phyloP scores from a whole-genome alignment of 2,329 filamentous ascomycete species.

The Parafenestella ontariensis region DNA sequence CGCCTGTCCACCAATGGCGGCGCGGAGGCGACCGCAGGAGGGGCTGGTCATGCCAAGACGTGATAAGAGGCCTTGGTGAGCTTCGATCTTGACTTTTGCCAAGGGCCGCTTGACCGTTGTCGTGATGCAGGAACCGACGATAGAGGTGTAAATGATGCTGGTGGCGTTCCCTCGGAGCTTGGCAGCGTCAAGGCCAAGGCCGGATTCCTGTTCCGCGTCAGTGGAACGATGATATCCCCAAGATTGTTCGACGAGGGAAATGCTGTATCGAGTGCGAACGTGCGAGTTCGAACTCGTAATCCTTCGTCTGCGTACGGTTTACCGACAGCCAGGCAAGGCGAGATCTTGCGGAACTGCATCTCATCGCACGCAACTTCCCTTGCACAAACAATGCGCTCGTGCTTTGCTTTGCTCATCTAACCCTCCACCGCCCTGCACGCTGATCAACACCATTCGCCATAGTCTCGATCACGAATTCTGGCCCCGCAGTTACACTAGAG shows the following conservation, averaged over 20 bases:
- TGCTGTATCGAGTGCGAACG: too few relatives aligned
- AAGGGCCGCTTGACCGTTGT: constrained; percentile 20
- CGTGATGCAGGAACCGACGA: constrained; percentile 12
- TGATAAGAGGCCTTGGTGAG: constrained; percentile 36
- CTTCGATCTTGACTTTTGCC: constrained; percentile 17
- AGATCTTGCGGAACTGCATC: not conserved
- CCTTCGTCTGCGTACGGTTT: too few relatives aligned
- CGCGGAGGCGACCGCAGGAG: constrained; percentile 14
- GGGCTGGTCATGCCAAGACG: constrained; percentile 30
- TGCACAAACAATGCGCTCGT: not conserved
- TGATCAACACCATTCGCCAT: not conserved
- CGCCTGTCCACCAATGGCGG: constrained; percentile 19
- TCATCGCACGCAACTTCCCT: not conserved
- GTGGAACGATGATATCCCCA: too few relatives aligned
- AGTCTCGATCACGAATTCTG: not conserved
- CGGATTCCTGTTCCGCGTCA: too few relatives aligned
- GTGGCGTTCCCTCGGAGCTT: constrained; percentile 5
- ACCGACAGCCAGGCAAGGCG: not conserved
- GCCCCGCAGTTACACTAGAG: not conserved
- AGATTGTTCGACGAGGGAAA: too few relatives aligned
- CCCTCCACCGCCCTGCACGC: not conserved
- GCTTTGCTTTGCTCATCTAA: not conserved
- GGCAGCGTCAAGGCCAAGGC: not conserved
- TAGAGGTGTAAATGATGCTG: constrained; percentile 1
- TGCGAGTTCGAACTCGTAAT: too few relatives aligned